Evolutionary conservation across 768 basidiomycete genomes (phyloP).

Genomic region (Dentipellis sp.): DNA sequence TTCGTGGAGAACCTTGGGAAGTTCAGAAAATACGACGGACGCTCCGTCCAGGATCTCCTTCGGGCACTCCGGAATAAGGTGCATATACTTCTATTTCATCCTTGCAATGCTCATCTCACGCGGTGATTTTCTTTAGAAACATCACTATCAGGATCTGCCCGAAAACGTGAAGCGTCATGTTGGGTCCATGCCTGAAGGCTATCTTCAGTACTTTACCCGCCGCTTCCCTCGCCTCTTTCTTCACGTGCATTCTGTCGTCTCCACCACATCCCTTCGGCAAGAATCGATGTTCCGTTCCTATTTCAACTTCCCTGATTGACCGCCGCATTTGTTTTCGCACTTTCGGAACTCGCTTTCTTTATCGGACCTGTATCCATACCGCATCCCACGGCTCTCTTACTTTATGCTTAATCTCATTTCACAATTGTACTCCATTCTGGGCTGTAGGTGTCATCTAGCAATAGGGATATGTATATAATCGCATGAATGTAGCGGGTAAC

Average conservation of each 20-base stretch:
- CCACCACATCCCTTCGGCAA: conserved; percentile 54
- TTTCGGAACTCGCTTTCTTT: conserved; percentile 6
- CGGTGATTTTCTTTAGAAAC: conserved; percentile 52
- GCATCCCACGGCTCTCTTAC: conserved; percentile 11
- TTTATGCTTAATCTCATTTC: conserved; percentile 4
- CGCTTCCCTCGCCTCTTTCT: conserved; percentile 89
- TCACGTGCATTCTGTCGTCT: conserved; percentile 83
- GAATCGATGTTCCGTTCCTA: conserved; percentile 92
- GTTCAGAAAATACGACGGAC: conserved; percentile 93
- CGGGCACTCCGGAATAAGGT: conserved; percentile 95
- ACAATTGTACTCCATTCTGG: not conserved
- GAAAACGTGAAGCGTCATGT: conserved; percentile 83
- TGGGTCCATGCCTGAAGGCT: conserved; percentile 88
- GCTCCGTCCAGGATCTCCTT: conserved; percentile 83
- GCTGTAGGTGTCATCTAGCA: not conserved
- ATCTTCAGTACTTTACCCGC: conserved; percentile 84
- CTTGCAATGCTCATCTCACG: not conserved
- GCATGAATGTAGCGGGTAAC: not conserved
- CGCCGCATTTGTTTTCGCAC: not conserved
- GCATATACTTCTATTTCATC: conserved; percentile 15
- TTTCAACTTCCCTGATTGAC: conserved; percentile 57
- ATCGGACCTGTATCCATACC: conserved; percentile 21
- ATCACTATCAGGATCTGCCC: conserved; percentile 96
- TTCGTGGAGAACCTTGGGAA: conserved; percentile 95
- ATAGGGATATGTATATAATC: not conserved